Conservation (phyloP, 2,329 filamentous ascomycete genomes). For the Emmonsiellopsis sp. region DNA sequence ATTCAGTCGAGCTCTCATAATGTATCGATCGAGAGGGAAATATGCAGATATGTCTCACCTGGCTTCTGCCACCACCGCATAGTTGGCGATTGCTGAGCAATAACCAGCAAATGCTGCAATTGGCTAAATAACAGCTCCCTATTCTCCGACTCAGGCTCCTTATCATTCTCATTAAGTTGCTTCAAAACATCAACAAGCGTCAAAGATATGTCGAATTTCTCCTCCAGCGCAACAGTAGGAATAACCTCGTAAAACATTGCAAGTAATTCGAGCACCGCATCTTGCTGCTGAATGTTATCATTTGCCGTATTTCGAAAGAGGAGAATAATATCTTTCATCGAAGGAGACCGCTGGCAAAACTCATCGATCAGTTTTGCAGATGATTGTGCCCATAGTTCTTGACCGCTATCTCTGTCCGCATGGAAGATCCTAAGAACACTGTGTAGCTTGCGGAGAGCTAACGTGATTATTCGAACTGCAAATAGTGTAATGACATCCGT, state of each 20-base stretch:
- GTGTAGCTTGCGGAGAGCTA: constrained; percentile 70
- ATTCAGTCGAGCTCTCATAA: constrained; percentile 4
- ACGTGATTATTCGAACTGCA: constrained; percentile 65
- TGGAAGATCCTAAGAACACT: constrained; percentile 53
- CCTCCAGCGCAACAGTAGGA: constrained; percentile 67
- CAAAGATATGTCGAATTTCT: constrained; percentile 80
- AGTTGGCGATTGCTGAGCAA: constrained; percentile 69
- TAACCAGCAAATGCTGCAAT: constrained; percentile 68
- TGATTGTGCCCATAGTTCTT: constrained; percentile 59
- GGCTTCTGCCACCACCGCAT: constrained; percentile 86
- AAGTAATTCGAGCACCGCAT: constrained; percentile 68
- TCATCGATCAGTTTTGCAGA: constrained; percentile 58
- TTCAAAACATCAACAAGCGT: constrained; percentile 61
- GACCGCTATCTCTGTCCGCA: constrained; percentile 34
- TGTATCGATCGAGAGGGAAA: constrained; percentile 7
- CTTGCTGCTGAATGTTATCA: constrained; percentile 63
- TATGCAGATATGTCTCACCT: constrained; percentile 26
- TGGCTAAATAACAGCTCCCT: constrained; percentile 58
- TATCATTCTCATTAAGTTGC: constrained; percentile 41
- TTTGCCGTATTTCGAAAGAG: constrained; percentile 61
- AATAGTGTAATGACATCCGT: constrained; percentile 77
- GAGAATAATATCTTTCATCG: constrained; percentile 69
- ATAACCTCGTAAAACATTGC: constrained; percentile 76
- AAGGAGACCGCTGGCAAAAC: constrained; percentile 69
- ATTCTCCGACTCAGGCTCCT: constrained; percentile 36